Evolutionary conservation across 2,329 filamentous ascomycete genomes (phyloP).

Genomic region (Bimuria novae-zelandiae): DNA sequence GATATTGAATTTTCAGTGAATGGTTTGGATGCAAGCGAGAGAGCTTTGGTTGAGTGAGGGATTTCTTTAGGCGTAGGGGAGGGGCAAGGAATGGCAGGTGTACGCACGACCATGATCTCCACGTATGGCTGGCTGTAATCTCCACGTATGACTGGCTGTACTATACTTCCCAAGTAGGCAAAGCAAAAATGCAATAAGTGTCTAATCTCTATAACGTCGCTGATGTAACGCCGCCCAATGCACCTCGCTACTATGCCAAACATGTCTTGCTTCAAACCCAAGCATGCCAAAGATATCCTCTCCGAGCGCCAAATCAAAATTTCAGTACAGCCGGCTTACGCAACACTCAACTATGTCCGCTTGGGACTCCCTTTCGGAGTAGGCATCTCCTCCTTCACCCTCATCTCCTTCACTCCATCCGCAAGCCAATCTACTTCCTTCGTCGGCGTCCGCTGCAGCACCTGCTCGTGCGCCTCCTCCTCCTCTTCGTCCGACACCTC

Average conservation of each 20-base stretch:
- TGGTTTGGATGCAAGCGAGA: no score
- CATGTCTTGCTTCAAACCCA: background rate
- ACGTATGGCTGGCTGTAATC: no score
- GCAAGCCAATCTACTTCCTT: conserved; percentile 12
- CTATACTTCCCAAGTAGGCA: no score
- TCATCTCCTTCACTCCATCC: conserved; percentile 19
- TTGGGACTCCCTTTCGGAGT: conserved; percentile 25
- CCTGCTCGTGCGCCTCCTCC: background rate
- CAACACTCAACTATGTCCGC: background rate
- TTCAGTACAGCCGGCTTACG: background rate
- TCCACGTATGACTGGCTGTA: no score
- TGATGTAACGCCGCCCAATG: background rate
- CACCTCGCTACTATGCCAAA: background rate
- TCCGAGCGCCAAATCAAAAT: background rate
- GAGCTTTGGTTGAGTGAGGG: no score
- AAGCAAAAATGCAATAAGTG: no score
- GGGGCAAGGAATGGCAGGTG: no score
- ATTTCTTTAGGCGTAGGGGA: no score
- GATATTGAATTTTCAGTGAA: no score
- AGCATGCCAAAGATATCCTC: background rate
- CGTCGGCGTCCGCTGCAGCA: conserved; percentile 6
- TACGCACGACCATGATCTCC: no score
- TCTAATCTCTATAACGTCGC: no score
- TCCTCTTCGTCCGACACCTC: conserved; percentile 14
- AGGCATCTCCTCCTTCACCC: conserved; percentile 25